Conservation (phyloP, 1,139 yeast genomes). For the Candida tetrigidarum region DNA sequence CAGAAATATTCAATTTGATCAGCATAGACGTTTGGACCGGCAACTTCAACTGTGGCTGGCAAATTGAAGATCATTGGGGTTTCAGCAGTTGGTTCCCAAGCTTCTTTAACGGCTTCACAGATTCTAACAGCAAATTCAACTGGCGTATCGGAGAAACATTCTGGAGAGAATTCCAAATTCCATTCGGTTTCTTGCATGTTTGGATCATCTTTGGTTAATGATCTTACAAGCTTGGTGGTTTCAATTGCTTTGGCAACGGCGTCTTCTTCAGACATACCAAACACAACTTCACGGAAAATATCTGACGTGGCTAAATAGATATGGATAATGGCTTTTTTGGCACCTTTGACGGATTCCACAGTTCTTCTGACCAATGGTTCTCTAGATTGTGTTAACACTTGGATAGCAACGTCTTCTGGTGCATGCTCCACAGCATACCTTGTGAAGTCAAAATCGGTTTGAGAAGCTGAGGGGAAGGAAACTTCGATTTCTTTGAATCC, state of each 20-base stretch:
- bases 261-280: conserved; percentile 82
- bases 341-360: conserved; percentile 86
- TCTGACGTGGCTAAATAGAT: conserved; percentile 92
- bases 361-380: conserved; percentile 89
- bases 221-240: conserved; percentile 78
- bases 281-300: conserved; percentile 88
- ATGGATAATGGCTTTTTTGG: conserved; percentile 88
- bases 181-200: conserved; percentile 71
- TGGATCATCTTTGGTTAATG: conserved; percentile 90
- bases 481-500: conserved; percentile 98
- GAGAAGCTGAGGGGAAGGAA: conserved; percentile 95
- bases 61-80: conserved; percentile 91
- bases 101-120: conserved; percentile 93
- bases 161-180: conserved; percentile 95
- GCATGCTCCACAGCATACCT: conserved; percentile 90
- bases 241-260: conserved; percentile 80
- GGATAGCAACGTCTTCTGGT: conserved; percentile 91
- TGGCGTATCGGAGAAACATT: conserved; percentile 90
- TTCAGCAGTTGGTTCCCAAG: conserved; percentile 87
- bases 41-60: conserved; percentile 98
- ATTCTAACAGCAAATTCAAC: conserved; percentile 81
- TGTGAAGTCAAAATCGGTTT: conserved; percentile 94
- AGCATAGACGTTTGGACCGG: conserved; percentile 93
- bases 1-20: conserved; percentile 94
- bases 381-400: conserved; percentile 90